Evolutionary conservation across 2,329 filamentous ascomycete genomes (phyloP), one percentile per base, ranked within the genome.

Genomic region (Cercospora brassicicola): DNA sequence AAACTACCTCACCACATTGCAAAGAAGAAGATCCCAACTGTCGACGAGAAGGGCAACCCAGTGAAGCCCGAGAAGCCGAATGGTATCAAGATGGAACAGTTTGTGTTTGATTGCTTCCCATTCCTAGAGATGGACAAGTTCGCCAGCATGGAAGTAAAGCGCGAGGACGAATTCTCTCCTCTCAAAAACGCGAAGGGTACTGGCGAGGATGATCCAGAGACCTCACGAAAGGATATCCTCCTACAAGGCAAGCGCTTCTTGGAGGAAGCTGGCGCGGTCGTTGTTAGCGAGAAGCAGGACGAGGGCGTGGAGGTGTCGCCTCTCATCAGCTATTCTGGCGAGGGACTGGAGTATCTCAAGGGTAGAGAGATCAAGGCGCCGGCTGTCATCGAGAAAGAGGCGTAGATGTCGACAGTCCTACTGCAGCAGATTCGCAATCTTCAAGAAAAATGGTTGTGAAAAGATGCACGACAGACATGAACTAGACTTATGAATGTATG

Each of bases 81-180:
- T 78, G 95, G 95, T 73, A 94, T 99, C 87, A 99, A 99, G 86
- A 88, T 99, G 45, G 95, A 99, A 86, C 95, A 98, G 82, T 99
- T 98, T 76, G 94, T 99, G 69, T 99, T 99, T 78, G 95, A 99
- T 79, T 95, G 96, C 78, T 99, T 99, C 86, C 94, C 94, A 69
- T 87, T 94, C 84, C 85, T 96, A 62, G 84, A 90, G 18, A 88
- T 99, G 71, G 86, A 90, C 73, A 93, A 96, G 82, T 99, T 99
- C 78, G 95, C 94, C 26, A 96, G 90, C 81, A 90, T 98, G 83
- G 95, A 99, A 82, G 95, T 99, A 62, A 92, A 90, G 81, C 92
- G 95, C 69, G 94, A 97, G 84, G 95, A 99, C 74, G 95, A 99
- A 82, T 99, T 99, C 84, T 97, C 93, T 30, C 95, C 95, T 4